Conservation (phyloP, 345 rosid species). For the Rhizophora mangle region DNA sequence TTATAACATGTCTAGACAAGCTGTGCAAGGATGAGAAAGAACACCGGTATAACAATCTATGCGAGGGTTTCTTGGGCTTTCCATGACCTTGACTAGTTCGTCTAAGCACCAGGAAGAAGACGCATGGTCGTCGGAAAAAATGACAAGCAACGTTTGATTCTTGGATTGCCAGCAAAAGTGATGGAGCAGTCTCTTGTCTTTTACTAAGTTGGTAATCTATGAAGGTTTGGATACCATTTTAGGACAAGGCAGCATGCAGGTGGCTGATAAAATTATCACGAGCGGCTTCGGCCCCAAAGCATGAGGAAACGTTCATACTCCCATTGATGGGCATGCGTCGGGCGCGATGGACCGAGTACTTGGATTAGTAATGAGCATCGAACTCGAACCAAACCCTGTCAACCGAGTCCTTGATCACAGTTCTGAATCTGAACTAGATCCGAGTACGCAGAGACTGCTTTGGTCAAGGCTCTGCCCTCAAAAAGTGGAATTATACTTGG, state of each 20-base stretch:
- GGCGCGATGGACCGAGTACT: too few species aligned
- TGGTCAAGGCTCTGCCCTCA: too few species aligned
- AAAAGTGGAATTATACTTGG: too few species aligned
- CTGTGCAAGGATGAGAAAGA: slow-evolving; percentile 38
- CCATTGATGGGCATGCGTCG: not conserved
- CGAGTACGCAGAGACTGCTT: too few species aligned
- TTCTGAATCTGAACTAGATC: too few species aligned
- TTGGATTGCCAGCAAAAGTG: not conserved
- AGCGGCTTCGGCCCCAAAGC: not conserved
- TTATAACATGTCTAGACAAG: slow-evolving; percentile 99
- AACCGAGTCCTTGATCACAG: too few species aligned
- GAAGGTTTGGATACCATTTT: not conserved
- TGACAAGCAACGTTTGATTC: not conserved
- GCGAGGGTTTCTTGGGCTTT: too few species aligned
- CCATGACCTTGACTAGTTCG: not conserved
- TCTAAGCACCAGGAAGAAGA: not conserved
- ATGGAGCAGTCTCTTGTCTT: not conserved
- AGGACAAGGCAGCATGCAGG: not conserved
- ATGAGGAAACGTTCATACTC: not conserved
- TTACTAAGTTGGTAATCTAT: not conserved
- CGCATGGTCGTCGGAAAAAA: not conserved
- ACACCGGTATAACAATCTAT: too few species aligned
- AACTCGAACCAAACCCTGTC: too few species aligned
- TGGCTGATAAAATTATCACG: too few species aligned
- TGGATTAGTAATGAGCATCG: too few species aligned